Conservation (phyloP, 305 asterid genomes). For the Solanum hybrid region DNA sequence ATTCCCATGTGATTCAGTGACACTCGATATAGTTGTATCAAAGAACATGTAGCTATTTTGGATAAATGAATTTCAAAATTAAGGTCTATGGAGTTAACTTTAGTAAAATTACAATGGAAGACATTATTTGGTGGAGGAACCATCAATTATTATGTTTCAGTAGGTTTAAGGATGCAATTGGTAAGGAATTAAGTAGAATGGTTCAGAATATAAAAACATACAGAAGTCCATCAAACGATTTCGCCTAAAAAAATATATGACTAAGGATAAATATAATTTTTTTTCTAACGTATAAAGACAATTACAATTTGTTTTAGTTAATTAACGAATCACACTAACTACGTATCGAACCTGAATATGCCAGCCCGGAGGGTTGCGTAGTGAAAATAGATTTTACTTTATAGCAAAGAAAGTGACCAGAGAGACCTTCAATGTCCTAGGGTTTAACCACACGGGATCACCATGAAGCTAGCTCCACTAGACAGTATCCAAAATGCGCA, state of each 20-base stretch:
- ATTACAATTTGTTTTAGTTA: no score
- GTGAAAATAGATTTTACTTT: background rate
- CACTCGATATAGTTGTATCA: background rate
- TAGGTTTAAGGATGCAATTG: background rate
- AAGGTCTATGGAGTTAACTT: background rate
- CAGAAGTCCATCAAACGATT: background rate
- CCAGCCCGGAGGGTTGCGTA: background rate
- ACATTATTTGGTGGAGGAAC: background rate
- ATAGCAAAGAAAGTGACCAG: background rate
- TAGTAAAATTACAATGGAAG: background rate
- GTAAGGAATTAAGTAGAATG: no score
- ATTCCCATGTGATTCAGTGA: background rate
- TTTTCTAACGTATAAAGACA: no score
- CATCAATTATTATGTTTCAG: background rate
- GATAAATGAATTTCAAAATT: background rate
- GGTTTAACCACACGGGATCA: conserved; percentile 18
- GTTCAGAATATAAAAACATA: no score
- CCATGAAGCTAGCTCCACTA: conserved; percentile 74
- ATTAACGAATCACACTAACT: no score
- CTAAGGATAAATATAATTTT: background rate
- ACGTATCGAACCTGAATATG: no score
- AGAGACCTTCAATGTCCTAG: conserved; percentile 12
- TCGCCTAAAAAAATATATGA: background rate
- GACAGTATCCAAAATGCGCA: conserved; percentile 65
- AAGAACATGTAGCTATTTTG: background rate